Evolutionary conservation across 225 moss, liverwort and hornwort species (phyloP), one percentile per base, ranked within the genome.

Genomic region (Lunularia cruciata): DNA sequence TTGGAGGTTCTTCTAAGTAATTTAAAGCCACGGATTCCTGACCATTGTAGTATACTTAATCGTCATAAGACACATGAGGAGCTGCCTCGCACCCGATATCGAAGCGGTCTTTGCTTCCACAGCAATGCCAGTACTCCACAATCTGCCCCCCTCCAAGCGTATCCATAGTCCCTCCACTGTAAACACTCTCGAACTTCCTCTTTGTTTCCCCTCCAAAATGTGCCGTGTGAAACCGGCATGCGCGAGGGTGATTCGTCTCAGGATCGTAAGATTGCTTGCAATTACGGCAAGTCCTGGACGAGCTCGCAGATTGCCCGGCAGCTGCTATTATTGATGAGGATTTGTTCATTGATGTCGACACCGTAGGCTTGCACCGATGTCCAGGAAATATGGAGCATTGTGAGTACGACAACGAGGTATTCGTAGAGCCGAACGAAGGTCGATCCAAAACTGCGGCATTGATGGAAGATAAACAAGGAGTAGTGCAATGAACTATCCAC

Each of bases 171-270:
- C 91, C 98, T 0, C 98, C 89, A 1, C 76, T 78, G 71, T 91
- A 23, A 5, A 93, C 88, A 71, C 93, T 92, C 77, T 98, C 98
- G 57, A 91, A 98, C 63, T 98, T 98, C 61, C 88, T 74, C 80
- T 82, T 91, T 1, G 89, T 98, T 69, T 98, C 91, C 86, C 98
- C 98, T 84, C 98, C 91, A 65, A 91, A 98, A 67, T 98, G 98
- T 3, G 84, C 90, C 35, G 86, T 77, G 56, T 98, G 98, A 73
- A 82, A 93, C 2, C 81, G 89, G 78, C 98, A 98, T 63, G 93
- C 93, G 16, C 81, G 80, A 0, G 89, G 88, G 42, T 93, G 80
- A 76, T 93, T 98, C 40, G 81, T 73, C 32, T 63, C 32, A 34
- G 93, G 84, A 55, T 88, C 76, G 61, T 72, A 98, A 65, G 70